Evolutionary conservation across 345 rosid species (phyloP), one percentile per base, ranked within the genome.

Genomic region (Anastatica hierochuntica): DNA sequence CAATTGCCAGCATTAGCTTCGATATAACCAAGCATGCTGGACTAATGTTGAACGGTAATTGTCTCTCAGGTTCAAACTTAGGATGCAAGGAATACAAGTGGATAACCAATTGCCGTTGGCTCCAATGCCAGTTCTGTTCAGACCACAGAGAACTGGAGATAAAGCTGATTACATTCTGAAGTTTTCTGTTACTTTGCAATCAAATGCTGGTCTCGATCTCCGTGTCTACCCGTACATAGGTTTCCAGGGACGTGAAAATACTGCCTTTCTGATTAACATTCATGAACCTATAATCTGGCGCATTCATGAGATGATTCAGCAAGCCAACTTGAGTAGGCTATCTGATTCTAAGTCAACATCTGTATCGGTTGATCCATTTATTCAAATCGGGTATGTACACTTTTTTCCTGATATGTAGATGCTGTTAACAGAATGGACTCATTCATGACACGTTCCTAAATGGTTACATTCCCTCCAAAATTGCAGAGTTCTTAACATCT

Each of bases 231-330:
- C 98, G 36, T 85, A 76, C 69, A 80, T 92, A 64, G 90, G 88
- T 53, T 74, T 88, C 66, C 79, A 92, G 94, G 98, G 85, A 34
- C 88, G 88, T 49, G 97, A 92, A 34, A 79, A 70, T 73, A 71
- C 81, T 60, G 78, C 98, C 48, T 92, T 92, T 60, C 63, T 88
- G n/a, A 76, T 88, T 55, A 92, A 80, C 72, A 78, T 92, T 64
- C 98, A 92, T 35, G 98, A 92, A 63, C 98, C 97, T 33, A 85
- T 88, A 60, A 88, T 92, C 59, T 92, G 98, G 98, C 97, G 98
- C 56, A 82, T 92, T 68, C 94, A 88, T 68, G 97, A 85, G 85
- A 87, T 92, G 98, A 74, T 85, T 56, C 94, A 78, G 74, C 96
- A 76, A 71, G 74, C 83, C 74, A 88, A 81, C 67, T 66, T 85